Conservation (phyloP, 106 monocot genomes). For the Agapanthus africanus region DNA sequence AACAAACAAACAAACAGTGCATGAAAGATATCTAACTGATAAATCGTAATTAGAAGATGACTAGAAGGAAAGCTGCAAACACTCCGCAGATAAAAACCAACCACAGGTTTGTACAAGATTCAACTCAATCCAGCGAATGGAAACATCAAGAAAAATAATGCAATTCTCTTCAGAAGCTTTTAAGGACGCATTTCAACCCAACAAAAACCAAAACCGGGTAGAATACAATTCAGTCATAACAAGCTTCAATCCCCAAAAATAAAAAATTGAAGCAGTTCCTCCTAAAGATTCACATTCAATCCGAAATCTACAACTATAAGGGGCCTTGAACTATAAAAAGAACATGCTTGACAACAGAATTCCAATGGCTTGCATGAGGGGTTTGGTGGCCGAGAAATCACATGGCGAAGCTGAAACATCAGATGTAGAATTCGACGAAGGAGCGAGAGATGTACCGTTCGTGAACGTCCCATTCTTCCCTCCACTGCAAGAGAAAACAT, state of each 20-base stretch:
- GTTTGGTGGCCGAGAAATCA: background rate
- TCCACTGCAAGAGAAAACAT: conserved; percentile 43
- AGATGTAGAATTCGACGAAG: conserved; percentile 55
- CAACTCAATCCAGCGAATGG: background rate
- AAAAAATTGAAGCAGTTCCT: background rate
- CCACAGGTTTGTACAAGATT: background rate
- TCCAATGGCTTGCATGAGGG: conserved; percentile 15
- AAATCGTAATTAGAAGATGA: too few species aligned
- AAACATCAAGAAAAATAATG: background rate
- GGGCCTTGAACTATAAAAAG: too few species aligned
- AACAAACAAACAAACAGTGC: background rate
- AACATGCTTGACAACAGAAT: conserved; percentile 24
- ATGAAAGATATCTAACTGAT: too few species aligned
- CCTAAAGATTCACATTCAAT: background rate
- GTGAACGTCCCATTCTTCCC: conserved; percentile 68
- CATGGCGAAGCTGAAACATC: conserved; percentile 10
- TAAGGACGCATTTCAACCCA: background rate
- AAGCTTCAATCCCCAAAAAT: background rate
- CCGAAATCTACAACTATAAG: too few species aligned
- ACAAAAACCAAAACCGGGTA: background rate
- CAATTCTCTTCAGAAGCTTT: background rate
- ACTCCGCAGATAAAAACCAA: too few species aligned
- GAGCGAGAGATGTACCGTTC: conserved; percentile 68
- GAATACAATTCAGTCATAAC: background rate
- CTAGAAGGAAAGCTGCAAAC: too few species aligned